These are phyloP conservation scores for Chlorophyllum brunneum DNA, from an alignment of 768 basidiomycete genomes.

Conservation along the genomic window DNA sequence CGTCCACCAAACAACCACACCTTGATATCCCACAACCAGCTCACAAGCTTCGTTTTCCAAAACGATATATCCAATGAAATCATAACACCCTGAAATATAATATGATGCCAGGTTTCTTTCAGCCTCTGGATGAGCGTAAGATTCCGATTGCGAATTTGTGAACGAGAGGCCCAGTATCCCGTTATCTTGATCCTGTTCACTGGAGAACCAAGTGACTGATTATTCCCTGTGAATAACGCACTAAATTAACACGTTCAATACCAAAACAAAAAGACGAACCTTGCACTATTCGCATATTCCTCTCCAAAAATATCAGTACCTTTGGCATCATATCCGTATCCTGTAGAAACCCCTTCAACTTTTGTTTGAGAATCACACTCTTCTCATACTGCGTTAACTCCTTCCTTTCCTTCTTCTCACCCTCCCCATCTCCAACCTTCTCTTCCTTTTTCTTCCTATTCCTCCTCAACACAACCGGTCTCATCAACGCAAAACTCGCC, in stretches of 20 bases:
- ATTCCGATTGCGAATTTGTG: constrained; percentile 44
- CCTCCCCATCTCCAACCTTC: constrained; percentile 16
- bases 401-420: constrained; percentile 23
- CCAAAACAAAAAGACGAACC: constrained; percentile 22
- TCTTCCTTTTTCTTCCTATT: constrained; percentile 24
- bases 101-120: constrained; percentile 52
- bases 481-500: constrained; percentile 70
- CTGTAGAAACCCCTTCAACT: constrained; percentile 57
- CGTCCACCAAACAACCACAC: constrained; percentile 36
- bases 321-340: constrained; percentile 82
- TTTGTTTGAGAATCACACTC: constrained; percentile 65
- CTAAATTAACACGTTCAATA: constrained; percentile 16
- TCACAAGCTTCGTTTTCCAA: constrained; percentile 51
- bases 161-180: constrained; percentile 75
- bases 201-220: constrained; percentile 79
- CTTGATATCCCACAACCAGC: constrained; percentile 45
- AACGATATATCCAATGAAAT: constrained; percentile 71
- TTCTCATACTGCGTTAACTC: constrained; percentile 62
- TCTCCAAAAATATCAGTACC: constrained; percentile 67
- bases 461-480: constrained; percentile 45
- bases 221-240: constrained; percentile 48
- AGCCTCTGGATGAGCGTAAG: constrained; percentile 39
- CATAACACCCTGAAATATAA: constrained; percentile 63
- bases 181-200: constrained; percentile 91
- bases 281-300: constrained; percentile 72